phyloP scores from a whole-genome alignment of 2,329 filamentous ascomycete genomes.

The Diaporthe velutina region DNA sequence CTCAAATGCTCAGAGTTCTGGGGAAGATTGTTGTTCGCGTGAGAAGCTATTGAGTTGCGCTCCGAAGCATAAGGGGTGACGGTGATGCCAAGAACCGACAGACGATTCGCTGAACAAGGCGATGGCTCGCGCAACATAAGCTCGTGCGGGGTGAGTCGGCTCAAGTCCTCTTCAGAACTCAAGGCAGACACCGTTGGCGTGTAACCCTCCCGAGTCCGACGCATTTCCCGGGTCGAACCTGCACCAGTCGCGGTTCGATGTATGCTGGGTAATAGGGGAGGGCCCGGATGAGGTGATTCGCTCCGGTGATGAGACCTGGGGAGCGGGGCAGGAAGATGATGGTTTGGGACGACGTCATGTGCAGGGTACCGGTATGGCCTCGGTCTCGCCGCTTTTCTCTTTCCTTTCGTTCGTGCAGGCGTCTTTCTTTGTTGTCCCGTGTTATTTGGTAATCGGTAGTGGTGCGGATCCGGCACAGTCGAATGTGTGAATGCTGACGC shows the following conservation, averaged over 20 bases:
- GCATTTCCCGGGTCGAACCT: background rate
- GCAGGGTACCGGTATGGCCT: background rate
- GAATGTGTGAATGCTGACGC: no score
- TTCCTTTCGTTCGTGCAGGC: accelerated
- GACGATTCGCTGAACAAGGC: background rate
- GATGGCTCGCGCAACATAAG: background rate
- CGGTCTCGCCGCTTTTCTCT: background rate
- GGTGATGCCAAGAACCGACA: background rate
- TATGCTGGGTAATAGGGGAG: background rate
- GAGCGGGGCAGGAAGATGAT: background rate
- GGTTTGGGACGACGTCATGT: background rate
- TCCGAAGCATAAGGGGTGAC: background rate
- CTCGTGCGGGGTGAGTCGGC: background rate
- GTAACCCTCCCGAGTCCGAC: background rate
- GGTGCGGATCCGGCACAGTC: no score
- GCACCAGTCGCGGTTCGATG: background rate
- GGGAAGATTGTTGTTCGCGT: background rate
- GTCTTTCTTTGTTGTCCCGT: no score
- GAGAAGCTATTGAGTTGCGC: background rate
- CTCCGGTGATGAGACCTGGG: background rate
- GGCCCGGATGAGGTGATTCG: background rate
- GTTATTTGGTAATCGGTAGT: no score
- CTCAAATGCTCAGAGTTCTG: background rate
- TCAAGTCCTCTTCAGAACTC: background rate
- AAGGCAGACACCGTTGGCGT: background rate